These are phyloP conservation scores for Chlorella sp. DNA, from an alignment of 139 green algal species.

Conservation along the genomic window DNA sequence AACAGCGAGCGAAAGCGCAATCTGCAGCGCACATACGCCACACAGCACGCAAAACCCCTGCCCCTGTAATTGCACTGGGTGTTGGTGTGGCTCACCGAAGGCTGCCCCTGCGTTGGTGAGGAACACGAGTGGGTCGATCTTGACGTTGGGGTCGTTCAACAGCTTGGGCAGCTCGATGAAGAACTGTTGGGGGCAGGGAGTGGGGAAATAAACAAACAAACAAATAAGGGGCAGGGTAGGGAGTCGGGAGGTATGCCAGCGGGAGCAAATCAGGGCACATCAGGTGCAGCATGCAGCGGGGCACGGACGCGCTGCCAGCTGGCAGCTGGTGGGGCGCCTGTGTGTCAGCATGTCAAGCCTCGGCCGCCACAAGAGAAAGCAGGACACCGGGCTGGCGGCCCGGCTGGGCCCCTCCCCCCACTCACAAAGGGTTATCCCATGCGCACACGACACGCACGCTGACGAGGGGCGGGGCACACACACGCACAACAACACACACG, in stretches of 20 bases:
- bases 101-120: slow-evolving; percentile 86
- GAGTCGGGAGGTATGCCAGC: too few species aligned
- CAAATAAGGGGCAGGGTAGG: neutral
- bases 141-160: slow-evolving; percentile 62
- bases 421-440: slow-evolving; percentile 52
- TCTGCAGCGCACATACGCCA: too few species aligned
- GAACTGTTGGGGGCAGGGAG: neutral
- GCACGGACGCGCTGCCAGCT: too few species aligned
- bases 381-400: neutral
- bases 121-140: slow-evolving; percentile 59
- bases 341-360: slow-evolving; percentile 11
- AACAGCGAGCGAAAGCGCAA: too few species aligned
- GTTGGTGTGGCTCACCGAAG: slow-evolving; percentile 60
- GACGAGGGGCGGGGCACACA: too few species aligned
- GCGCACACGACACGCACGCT: too few species aligned
- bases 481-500: neutral
- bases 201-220: slow-evolving; percentile 65
- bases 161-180: slow-evolving; percentile 65
- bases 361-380: too few species aligned
- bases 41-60: too few species aligned
- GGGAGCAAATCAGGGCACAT: too few species aligned
- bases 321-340: neutral
- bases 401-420: neutral
- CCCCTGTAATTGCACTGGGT: neutral
- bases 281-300: neutral